Percentiles rank a stretch among this genome's conserved stretches.
phyloP scores from a whole-genome alignment of 139 green algal species.

The Micromonas pusilla region DNA sequence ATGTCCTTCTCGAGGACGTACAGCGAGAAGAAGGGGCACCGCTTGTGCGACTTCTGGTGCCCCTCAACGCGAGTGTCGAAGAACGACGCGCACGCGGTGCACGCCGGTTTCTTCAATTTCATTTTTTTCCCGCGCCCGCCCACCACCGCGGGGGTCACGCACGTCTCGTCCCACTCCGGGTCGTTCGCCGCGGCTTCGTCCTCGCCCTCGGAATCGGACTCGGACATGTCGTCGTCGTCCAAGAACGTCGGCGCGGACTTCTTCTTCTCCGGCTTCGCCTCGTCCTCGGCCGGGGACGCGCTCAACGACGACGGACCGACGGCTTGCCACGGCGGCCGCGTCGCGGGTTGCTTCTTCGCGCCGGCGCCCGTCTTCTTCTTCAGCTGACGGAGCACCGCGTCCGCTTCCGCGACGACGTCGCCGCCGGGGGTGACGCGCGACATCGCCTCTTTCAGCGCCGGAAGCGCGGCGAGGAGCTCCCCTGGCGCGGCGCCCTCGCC shows the following conservation, averaged over 20 bases:
- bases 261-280: not conserved
- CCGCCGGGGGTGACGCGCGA: not conserved
- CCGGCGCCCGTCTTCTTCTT: too few species aligned
- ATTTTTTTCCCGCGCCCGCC: not conserved
- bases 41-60: not conserved
- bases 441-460: too few species aligned
- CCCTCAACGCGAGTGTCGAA: not conserved
- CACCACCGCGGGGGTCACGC: not conserved
- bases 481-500: too few species aligned
- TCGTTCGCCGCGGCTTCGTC: not conserved
- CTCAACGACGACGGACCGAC: not conserved
- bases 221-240: not conserved
- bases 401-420: not conserved
- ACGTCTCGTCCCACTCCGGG: not conserved
- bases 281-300: not conserved
- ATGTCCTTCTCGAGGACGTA: not conserved
- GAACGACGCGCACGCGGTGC: not conserved
- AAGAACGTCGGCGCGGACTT: not conserved
- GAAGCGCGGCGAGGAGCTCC: too few species aligned
- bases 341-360: not conserved
- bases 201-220: not conserved
- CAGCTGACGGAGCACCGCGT: not conserved
- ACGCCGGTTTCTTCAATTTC: not conserved
- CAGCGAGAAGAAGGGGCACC: not conserved
- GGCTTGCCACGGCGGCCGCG: not conserved